Base-by-base conservation (phyloP, 2,329 filamentous ascomycete genomes). In the Fusarium floridanum region DNA sequence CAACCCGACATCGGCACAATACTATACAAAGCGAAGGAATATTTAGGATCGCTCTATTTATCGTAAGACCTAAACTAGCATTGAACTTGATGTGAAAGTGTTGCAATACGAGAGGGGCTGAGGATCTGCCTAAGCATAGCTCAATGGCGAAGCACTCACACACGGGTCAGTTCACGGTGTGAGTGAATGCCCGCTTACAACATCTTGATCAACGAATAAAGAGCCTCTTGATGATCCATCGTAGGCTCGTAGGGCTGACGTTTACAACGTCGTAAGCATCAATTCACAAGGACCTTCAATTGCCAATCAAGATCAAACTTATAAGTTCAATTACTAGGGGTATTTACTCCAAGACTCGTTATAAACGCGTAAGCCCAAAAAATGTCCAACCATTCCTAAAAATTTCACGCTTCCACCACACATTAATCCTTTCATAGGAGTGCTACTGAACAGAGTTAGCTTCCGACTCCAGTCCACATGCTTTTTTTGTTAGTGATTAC, bases 401-500 rank as follows among this genome's bases (percentile, higher is more conserved):
- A 62, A 50, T 60, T 60, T 39, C 68, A 68, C 22, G 6, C 24
- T 60, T 29, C 43, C 43, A 48, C 43, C 43, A 48, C 43, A 22
- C 12, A 6, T 22, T 61, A 32, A 24, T 62, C 24, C 39, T 43
- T 16, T 16, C 45, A 78, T 34, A 78, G 66, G 7, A 78, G 34
- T 36, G 76, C 76, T 67, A 73, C 76, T 77, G 5, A 6, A 2
- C 27, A 16, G 29, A 53, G 53, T 71, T 60, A 67, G 67, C 48
- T 50, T 50, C 64, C 60, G 17, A n/a, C 10, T 57, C 22, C 14
- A 22, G 9, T 16, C n/a, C 34, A 59, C 56, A 29, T 29, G 55
- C 9, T 16, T 37, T 24, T 29, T 29, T 20, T 3, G 9, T 14
- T 55, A 53, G 60, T 36, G 56, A 43, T 39, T 11, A 64, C 77